Percentiles rank a stretch among this genome's conserved stretches.
Conservation (phyloP, 116 monocot species). For the Thalassia testudinum region DNA sequence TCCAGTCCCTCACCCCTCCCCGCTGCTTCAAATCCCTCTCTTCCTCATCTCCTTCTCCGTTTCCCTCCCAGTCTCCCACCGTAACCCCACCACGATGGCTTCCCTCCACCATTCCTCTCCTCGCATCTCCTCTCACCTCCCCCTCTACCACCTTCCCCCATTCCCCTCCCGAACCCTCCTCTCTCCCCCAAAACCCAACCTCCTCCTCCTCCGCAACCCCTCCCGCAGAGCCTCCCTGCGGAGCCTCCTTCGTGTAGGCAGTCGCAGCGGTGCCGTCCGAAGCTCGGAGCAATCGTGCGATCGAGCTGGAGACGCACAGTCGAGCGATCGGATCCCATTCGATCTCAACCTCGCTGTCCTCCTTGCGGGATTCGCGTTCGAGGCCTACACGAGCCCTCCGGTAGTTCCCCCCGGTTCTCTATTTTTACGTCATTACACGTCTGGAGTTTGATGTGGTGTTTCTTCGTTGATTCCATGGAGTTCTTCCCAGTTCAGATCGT, state of each 20-base stretch:
- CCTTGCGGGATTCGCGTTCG: slow-evolving; percentile 93
- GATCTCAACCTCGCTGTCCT: slow-evolving; percentile 86
- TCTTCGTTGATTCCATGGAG: slow-evolving; percentile 1
- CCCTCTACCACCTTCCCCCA: neutral
- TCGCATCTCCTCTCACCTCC: neutral
- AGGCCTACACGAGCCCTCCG: slow-evolving; percentile 76
- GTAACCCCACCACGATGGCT: neutral
- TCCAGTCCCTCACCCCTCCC: neutral
- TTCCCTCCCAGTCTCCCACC: no score
- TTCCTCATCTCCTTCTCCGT: neutral
- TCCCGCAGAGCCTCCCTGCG: neutral
- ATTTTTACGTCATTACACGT: no score
- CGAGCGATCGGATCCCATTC: slow-evolving; percentile 42
- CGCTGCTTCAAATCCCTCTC: neutral
- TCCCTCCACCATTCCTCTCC: neutral
- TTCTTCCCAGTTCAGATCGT: neutral
- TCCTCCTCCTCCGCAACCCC: neutral
- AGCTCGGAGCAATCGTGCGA: neutral
- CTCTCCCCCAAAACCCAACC: neutral
- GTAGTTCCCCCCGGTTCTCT: slow-evolving; percentile 13
- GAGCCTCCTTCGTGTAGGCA: neutral
- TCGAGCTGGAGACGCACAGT: neutral
- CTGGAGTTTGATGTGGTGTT: neutral
- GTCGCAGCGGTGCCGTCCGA: neutral
- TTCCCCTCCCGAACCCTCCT: neutral